phyloP scores from a whole-genome alignment of 345 rosid species.

The Lagerstroemia speciosa region DNA sequence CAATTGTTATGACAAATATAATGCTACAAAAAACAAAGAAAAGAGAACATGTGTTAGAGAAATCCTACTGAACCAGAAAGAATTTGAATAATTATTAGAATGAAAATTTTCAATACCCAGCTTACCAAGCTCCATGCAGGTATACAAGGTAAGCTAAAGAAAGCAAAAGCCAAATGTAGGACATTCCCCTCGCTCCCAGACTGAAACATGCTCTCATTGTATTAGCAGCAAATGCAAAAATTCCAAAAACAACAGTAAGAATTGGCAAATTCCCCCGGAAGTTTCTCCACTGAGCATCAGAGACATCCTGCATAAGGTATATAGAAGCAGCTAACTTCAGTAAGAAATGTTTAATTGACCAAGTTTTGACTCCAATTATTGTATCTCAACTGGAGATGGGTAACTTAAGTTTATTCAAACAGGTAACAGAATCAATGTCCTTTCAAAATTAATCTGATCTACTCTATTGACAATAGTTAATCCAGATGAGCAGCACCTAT shows the following conservation, averaged over 20 bases:
- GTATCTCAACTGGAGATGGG: not conserved
- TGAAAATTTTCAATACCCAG: not conserved
- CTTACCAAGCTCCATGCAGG: conserved; percentile 88
- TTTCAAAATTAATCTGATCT: not conserved
- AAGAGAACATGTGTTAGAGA: conserved; percentile 4
- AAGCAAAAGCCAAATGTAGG: conserved; percentile 57
- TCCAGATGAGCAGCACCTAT: not conserved
- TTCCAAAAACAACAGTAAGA: conserved; percentile 50
- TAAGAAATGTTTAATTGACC: not conserved
- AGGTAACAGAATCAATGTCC: not conserved
- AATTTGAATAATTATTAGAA: not conserved
- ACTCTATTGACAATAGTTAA: not conserved
- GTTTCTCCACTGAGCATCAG: conserved; percentile 90
- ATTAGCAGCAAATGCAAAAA: conserved; percentile 44
- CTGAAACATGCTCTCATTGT: conserved; percentile 25
- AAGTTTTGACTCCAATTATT: not conserved
- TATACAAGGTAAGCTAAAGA: conserved; percentile 56
- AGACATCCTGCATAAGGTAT: conserved; percentile 41
- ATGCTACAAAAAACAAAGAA: conserved; percentile 27
- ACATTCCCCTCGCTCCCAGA: conserved; percentile 60
- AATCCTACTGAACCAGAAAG: not conserved
- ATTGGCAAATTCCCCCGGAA: conserved; percentile 69
- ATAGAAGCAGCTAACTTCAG: not conserved
- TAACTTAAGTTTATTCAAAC: too few relatives aligned
- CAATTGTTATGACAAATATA: conserved; percentile 52